Conservation (phyloP, 1,139 yeast species). For the Kodamaea arcana region DNA sequence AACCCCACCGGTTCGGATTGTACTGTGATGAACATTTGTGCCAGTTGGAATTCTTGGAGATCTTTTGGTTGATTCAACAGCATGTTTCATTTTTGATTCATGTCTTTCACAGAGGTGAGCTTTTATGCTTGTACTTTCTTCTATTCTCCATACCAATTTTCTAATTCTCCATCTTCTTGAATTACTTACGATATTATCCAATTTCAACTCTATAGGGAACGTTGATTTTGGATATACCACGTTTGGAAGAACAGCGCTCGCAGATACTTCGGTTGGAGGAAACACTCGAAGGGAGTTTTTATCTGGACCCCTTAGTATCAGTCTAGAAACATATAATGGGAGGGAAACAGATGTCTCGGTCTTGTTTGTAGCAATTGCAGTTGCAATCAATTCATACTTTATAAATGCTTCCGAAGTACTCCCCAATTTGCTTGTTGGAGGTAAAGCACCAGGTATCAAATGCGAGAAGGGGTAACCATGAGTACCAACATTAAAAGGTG, state of each 20-base stretch:
- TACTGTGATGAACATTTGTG: conserved; percentile 34
- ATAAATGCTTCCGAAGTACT: conserved; percentile 48
- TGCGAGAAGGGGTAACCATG: conserved; percentile 96
- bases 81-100: conserved; percentile 38
- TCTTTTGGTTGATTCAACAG: conserved; percentile 43
- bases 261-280: conserved; percentile 91
- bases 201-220: conserved; percentile 74
- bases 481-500: conserved; percentile 55
- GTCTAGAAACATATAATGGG: conserved; percentile 74
- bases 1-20: conserved; percentile 31
- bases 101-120: conserved; percentile 59
- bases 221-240: conserved; percentile 85
- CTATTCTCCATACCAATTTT: conserved; percentile 84
- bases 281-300: conserved; percentile 83
- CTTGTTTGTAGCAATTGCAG: conserved; percentile 23
- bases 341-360: conserved; percentile 41
- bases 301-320: conserved; percentile 78
- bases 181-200: conserved; percentile 67
- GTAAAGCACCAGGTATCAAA: conserved; percentile 82
- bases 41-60: conserved; percentile 7
- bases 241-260: conserved; percentile 82
- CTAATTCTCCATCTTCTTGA: conserved; percentile 89
- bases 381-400: conserved; percentile 71
- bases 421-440: conserved; percentile 70
- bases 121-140: conserved; percentile 66